phyloP scores from a whole-genome alignment of 768 basidiomycete species.

The Goffeauzyma gilvescens region DNA sequence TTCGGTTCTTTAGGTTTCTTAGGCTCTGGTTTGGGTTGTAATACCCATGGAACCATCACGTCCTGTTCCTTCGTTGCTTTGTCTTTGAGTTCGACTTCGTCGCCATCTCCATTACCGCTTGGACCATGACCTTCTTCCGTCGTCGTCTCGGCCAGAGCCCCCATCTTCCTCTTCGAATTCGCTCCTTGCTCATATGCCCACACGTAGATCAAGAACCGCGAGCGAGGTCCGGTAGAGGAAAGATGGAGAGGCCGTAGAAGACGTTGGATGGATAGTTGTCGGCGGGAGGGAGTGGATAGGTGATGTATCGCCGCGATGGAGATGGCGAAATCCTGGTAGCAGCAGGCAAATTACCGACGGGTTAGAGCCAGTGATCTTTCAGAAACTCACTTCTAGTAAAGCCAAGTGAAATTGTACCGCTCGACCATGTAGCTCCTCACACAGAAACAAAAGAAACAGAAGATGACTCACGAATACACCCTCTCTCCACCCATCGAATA shows the following conservation, averaged over 20 bases:
- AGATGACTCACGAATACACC: constrained; percentile 53
- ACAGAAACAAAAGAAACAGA: constrained; percentile 2
- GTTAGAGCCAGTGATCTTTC: not conserved
- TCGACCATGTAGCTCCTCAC: no score
- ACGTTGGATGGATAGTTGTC: constrained; percentile 43
- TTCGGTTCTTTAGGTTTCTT: not conserved
- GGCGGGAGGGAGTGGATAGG: constrained; percentile 57
- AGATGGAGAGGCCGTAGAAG: constrained; percentile 18
- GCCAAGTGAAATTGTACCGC: no score
- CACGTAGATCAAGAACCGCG: constrained; percentile 75
- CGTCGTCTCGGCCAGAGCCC: constrained; percentile 25
- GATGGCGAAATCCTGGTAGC: constrained; percentile 72
- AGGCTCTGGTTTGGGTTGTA: constrained; percentile 10
- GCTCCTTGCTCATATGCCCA: constrained; percentile 93
- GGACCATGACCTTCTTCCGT: not conserved
- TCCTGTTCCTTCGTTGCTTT: constrained; percentile 16
- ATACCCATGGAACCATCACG: constrained; percentile 30
- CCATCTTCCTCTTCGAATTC: constrained; percentile 54
- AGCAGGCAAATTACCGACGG: no score
- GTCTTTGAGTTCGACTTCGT: no score
- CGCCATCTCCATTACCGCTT: not conserved
- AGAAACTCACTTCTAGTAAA: no score
- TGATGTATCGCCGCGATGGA: constrained; percentile 98
- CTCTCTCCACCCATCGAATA: constrained; percentile 48
- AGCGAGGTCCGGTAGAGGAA: constrained; percentile 8